Evolutionary conservation across 345 rosid genomes (phyloP), one percentile per base, ranked within the genome.

Genomic region (Luvunga scandens): DNA sequence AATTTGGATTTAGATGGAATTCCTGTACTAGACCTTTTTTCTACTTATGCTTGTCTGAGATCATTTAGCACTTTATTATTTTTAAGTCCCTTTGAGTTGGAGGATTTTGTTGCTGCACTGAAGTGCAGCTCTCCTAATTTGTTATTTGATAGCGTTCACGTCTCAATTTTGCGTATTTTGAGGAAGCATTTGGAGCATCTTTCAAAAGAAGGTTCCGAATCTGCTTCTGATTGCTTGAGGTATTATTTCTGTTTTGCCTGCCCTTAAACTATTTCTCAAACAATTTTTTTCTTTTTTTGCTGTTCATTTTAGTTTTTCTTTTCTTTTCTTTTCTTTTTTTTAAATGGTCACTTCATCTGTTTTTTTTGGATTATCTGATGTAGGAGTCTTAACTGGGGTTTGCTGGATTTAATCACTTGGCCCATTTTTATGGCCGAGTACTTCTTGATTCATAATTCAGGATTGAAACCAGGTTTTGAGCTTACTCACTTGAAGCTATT

Each of bases 341-440:
- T 78, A 70, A 79, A 81, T 68, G 39, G 39, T 38, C 78, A 30
- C 57, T 77, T 78, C 76, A 80, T 77, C 16, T 33, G 42, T 72
- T 79, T 71, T 66, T 80, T 50, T 83, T 81, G 72, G 56, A 45
- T 72, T 76, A 66, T 82, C 77, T 71, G 79, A 80, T 85, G 89
- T 80, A 96, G 99, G 99, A 90, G 95, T 88, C 95, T 94, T 78
- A 87, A 96, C 74, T 94, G 97, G 98, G 88, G 86, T 86, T 84
- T 84, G 48, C 75, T 96, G 90, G 98, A 96, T 86, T 74, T 83
- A 68, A 86, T 92, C 63, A 92, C 97, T 3, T 96, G 97, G 94
- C 98, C 99, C 60, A 82, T 89, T 81, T 96, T 92, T 79, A 80
- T 96, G 91, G 90, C 83, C 0, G 97, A 87, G 82, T 96, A 96